Conservation (phyloP, 768 basidiomycete species). For the Boletus barrowsii region DNA sequence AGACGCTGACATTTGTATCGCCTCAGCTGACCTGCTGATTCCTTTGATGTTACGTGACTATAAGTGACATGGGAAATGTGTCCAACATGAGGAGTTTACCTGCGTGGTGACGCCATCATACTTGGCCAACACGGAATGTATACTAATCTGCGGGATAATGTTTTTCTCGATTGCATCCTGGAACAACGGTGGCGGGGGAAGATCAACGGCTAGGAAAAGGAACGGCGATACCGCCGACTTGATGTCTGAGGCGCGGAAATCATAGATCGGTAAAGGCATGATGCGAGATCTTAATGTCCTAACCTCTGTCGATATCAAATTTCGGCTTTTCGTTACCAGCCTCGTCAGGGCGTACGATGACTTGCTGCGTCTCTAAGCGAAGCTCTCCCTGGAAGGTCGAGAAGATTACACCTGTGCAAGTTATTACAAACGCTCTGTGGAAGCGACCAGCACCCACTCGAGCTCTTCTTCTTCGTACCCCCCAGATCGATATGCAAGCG, state of each 20-base stretch:
- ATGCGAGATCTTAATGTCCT: conserved; percentile 19
- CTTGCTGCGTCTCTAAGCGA: conserved; percentile 89
- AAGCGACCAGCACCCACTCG: conserved; percentile 56
- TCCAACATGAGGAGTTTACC: conserved; percentile 42
- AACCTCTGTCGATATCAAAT: conserved; percentile 94
- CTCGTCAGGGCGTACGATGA: conserved; percentile 76
- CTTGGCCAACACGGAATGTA: conserved; percentile 86
- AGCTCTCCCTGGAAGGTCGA: conserved; percentile 93
- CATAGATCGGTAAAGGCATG: conserved; percentile 16
- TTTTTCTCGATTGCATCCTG: conserved; percentile 97
- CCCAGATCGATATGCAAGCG: conserved; percentile 89
- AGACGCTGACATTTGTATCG: conserved; percentile 87
- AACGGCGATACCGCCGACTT: conserved; percentile 86
- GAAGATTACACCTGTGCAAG: conserved; percentile 76
- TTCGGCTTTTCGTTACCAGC: conserved; percentile 77
- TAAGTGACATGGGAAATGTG: conserved; percentile 13
- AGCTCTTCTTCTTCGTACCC: conserved; percentile 88
- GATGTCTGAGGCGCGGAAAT: conserved; percentile 57
- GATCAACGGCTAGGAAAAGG: conserved; percentile 91
- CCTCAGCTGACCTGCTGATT: conserved; percentile 79
- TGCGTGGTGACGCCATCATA: conserved; percentile 92
- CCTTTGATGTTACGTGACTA: conserved; percentile 44
- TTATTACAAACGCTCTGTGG: conserved; percentile 18
- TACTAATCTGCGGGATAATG: conserved; percentile 96
- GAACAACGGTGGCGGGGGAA: conserved; percentile 96